Conservation (phyloP, 2,329 filamentous ascomycete genomes). For the Fusarium mangiferae region DNA sequence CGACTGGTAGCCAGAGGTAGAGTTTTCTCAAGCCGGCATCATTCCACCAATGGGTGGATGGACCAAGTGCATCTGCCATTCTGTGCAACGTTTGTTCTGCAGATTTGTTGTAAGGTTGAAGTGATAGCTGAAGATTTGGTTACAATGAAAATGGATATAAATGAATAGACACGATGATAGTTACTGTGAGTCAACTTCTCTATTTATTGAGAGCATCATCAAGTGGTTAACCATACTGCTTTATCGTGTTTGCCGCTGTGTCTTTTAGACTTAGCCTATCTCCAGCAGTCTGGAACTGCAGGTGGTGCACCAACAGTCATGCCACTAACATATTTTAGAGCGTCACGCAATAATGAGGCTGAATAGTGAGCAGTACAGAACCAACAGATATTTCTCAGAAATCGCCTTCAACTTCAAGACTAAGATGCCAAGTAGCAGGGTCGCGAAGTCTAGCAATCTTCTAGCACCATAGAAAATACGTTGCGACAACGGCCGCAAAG, state of each 20-base stretch:
- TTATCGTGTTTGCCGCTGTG: background rate
- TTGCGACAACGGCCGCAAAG: background rate
- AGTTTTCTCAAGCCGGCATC: background rate
- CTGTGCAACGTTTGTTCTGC: rapidly evolving
- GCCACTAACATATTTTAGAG: background rate
- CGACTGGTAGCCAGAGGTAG: background rate
- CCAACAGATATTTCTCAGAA: background rate
- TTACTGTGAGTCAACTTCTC: background rate
- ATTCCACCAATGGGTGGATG: background rate
- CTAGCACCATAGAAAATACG: background rate
- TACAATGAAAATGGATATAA: background rate
- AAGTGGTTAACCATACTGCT: background rate
- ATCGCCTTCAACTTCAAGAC: background rate
- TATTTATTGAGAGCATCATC: background rate
- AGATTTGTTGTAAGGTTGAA: background rate
- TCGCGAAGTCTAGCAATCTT: background rate
- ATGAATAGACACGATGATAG: rapidly evolving
- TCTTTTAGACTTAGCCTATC: no score
- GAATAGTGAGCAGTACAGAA: background rate
- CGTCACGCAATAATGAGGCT: background rate
- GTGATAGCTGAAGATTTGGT: rapidly evolving
- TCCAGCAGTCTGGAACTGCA: background rate
- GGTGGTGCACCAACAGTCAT: background rate
- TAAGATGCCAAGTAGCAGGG: background rate
- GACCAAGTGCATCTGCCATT: background rate